A percentile compares a stretch with the other conserved stretches of the same genome.
Evolutionary conservation across 2,329 filamentous ascomycete genomes (phyloP).

Genomic region (Diaporthe aspalathi): DNA sequence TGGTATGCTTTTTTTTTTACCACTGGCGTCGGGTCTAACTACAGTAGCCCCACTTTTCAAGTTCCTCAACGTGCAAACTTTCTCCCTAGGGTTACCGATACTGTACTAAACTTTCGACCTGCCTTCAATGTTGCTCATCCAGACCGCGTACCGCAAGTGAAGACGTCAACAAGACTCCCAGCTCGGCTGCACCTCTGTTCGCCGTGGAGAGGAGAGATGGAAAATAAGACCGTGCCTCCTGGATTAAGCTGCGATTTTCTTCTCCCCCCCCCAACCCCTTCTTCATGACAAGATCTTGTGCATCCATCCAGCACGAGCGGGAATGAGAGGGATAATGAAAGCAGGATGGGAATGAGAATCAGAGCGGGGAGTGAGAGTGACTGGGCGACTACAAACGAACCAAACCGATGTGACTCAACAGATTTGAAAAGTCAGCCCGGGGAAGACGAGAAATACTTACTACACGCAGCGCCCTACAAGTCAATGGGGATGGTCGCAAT

Average conservation of each 20-base stretch:
- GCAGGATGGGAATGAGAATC: no score
- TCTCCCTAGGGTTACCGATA: conserved; percentile 2
- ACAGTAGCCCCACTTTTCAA: conserved; percentile 30
- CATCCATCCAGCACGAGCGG: no score
- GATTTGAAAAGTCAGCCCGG: background rate
- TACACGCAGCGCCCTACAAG: no score
- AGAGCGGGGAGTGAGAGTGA: no score
- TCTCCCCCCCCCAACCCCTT: background rate
- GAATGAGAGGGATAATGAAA: no score
- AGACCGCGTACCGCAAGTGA: background rate
- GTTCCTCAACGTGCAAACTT: conserved; percentile 31
- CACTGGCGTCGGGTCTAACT: conserved; percentile 23
- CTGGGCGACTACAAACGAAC: no score
- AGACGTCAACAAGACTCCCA: background rate
- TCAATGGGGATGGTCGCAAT: background rate
- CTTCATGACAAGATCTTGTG: no score
- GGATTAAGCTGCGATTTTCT: background rate
- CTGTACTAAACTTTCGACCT: background rate
- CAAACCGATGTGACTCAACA: background rate
- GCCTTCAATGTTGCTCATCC: background rate
- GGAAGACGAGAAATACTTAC: background rate
- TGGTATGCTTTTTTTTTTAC: conserved; percentile 31
- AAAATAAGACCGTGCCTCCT: no score
- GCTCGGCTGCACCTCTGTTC: background rate
- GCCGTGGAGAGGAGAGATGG: no score